phyloP scores from a whole-genome alignment of 148 eudicot species.

The Rhododendron henanense region DNA sequence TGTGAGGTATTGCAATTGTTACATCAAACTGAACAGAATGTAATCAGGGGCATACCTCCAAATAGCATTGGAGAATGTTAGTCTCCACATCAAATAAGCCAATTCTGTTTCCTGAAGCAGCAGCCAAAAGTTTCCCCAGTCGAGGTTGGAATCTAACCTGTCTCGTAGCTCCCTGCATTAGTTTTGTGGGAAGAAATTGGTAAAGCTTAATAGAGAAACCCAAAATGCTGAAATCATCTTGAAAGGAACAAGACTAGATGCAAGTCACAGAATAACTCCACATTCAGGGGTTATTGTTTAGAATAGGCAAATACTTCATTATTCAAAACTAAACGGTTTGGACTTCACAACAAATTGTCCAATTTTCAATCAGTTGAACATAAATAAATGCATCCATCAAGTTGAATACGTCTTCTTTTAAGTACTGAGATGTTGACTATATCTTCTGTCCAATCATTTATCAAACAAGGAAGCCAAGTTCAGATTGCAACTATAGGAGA shows the following conservation, averaged over 20 bases:
- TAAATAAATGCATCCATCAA: neutral
- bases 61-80: neutral
- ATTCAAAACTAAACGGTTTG: neutral
- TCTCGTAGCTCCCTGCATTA: constrained; percentile 7
- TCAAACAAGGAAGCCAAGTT: neutral
- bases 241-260: neutral
- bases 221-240: neutral
- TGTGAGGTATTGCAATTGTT: neutral
- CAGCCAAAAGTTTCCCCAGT: constrained; percentile 6
- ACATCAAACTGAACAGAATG: neutral
- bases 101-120: constrained; percentile 3
- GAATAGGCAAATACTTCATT: neutral
- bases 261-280: neutral
- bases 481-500: neutral
- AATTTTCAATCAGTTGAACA: neutral
- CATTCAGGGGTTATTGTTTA: neutral
- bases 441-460: neutral
- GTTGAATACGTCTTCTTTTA: neutral
- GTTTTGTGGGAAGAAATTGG: neutral
- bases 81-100: constrained; percentile 8
- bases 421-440: neutral
- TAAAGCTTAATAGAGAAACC: neutral
- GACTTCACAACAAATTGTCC: neutral
- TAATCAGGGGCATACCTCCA: constrained; percentile 1
- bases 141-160: constrained; percentile 13